A percentile compares a stretch with the other conserved stretches of the same genome.
phyloP scores from a whole-genome alignment of 1,284 basidiomycete genomes.

The Ceratobasidium sp. region DNA sequence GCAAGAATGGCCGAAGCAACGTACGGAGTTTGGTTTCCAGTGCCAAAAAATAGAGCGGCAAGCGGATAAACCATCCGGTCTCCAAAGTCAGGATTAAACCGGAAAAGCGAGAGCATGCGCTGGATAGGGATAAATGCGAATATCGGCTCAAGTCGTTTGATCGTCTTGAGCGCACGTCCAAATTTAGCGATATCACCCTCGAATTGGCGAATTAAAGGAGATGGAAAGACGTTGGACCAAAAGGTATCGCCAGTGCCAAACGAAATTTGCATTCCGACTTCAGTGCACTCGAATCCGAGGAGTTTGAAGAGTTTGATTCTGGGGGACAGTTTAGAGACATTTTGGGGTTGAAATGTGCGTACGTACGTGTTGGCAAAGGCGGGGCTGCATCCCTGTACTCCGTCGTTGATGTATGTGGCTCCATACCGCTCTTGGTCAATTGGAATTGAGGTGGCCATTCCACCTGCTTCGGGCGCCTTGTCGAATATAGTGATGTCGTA shows the following conservation, averaged over 20 bases:
- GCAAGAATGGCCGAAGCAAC: conserved; percentile 64
- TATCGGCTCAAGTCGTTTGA: conserved; percentile 60
- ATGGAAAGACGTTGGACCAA: conserved; percentile 72
- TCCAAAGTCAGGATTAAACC: conserved; percentile 59
- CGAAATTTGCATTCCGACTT: conserved; percentile 67
- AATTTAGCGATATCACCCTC: conserved; percentile 64
- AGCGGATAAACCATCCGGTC: conserved; percentile 64
- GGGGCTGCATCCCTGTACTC: conserved; percentile 51
- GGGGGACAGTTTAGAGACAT: conserved; percentile 59
- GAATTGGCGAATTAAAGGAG: conserved; percentile 58
- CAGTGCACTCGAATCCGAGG: conserved; percentile 58
- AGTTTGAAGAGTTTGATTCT: conserved; percentile 64
- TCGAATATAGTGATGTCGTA: conserved; percentile 65
- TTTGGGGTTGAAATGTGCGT: conserved; percentile 44
- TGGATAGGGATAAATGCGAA: conserved; percentile 67
- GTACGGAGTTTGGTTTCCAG: conserved; percentile 67
- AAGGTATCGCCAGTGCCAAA: conserved; percentile 64
- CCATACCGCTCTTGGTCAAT: conserved; percentile 59
- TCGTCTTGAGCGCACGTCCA: conserved; percentile 58
- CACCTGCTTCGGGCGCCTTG: conserved; percentile 59
- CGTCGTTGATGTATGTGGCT: conserved; percentile 64
- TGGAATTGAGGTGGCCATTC: conserved; percentile 64
- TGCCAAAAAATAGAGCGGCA: conserved; percentile 62
- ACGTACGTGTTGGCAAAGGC: conserved; percentile 17
- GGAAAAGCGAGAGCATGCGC: conserved; percentile 62